A percentile compares a stretch with the other conserved stretches of the same genome.
These are phyloP conservation scores for Serendipita vermifera DNA, from an alignment of 768 basidiomycete species.

Conservation along the genomic window DNA sequence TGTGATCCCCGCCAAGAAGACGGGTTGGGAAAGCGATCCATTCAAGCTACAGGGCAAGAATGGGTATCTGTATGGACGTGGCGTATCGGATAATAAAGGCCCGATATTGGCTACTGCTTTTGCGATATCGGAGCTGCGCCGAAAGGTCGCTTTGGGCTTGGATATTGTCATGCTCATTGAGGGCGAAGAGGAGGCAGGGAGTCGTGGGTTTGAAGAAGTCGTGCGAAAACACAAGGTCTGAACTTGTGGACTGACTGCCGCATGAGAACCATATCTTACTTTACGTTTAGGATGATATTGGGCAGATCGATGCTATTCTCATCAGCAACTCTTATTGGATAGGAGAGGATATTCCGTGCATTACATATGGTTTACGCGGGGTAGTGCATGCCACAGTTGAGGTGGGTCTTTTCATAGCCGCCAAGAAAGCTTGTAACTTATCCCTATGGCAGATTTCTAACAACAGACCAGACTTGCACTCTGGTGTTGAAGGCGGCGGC, in stretches of 20 bases:
- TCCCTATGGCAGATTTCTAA: conserved; percentile 47
- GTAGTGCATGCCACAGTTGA: conserved; percentile 79
- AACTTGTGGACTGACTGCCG: background rate
- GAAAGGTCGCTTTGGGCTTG: conserved; percentile 57
- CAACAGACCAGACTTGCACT: conserved; percentile 70
- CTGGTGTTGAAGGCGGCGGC: conserved; percentile 87
- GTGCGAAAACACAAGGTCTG: conserved; percentile 61
- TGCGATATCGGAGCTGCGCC: conserved; percentile 71
- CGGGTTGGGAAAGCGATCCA: conserved; percentile 74
- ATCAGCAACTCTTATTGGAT: conserved; percentile 93
- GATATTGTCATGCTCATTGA: conserved; percentile 88
- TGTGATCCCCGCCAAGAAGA: conserved; percentile 67
- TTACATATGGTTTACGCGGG: conserved; percentile 89
- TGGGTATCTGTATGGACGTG: conserved; percentile 81
- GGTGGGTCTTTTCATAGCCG: conserved; percentile 33
- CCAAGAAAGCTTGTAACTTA: background rate
- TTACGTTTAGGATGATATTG: conserved; percentile 57
- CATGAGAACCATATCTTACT: background rate
- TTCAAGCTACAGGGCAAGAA: conserved; percentile 72
- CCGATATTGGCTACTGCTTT: conserved; percentile 85
- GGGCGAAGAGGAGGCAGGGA: conserved; percentile 95
- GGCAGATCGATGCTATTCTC: conserved; percentile 68
- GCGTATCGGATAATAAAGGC: conserved; percentile 86
- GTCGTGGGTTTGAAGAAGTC: conserved; percentile 68
- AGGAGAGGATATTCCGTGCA: conserved; percentile 78